These are phyloP conservation scores for Sesbania bispinosa DNA, from an alignment of 306 rosid species.

Conservation along the genomic window DNA sequence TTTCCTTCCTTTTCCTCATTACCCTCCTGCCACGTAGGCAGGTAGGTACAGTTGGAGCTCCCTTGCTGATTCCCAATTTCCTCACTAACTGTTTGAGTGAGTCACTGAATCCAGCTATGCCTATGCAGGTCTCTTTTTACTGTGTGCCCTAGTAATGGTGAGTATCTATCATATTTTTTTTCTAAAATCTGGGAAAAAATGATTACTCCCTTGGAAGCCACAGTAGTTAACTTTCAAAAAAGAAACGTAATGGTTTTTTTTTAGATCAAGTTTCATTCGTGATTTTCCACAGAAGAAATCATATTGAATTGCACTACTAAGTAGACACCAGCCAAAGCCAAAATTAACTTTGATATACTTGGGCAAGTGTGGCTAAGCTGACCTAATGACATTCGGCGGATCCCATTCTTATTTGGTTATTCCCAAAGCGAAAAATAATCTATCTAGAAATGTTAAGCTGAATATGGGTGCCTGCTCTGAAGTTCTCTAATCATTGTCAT, in stretches of 20 bases:
- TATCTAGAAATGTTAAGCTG: slow-evolving; percentile 19
- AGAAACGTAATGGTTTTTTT: not conserved
- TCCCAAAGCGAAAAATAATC: not conserved
- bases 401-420: not conserved
- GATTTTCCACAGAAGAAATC: not conserved
- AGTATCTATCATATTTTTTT: not conserved
- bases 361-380: not conserved
- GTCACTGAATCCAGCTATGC: not conserved
- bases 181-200: not conserved
- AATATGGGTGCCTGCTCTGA: not conserved
- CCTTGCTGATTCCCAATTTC: not conserved
- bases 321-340: too few species aligned
- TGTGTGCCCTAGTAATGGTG: not conserved
- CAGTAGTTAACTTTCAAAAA: not conserved
- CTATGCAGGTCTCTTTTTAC: not conserved
- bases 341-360: not conserved
- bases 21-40: not conserved
- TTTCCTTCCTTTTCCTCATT: not conserved
- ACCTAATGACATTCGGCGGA: not conserved
- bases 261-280: not conserved
- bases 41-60: not conserved
- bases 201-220: not conserved
- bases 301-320: not conserved
- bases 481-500: not conserved
- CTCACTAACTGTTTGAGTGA: not conserved